Evolutionary conservation across 305 asterid genomes (phyloP).

Genomic region (Lippia alba): DNA sequence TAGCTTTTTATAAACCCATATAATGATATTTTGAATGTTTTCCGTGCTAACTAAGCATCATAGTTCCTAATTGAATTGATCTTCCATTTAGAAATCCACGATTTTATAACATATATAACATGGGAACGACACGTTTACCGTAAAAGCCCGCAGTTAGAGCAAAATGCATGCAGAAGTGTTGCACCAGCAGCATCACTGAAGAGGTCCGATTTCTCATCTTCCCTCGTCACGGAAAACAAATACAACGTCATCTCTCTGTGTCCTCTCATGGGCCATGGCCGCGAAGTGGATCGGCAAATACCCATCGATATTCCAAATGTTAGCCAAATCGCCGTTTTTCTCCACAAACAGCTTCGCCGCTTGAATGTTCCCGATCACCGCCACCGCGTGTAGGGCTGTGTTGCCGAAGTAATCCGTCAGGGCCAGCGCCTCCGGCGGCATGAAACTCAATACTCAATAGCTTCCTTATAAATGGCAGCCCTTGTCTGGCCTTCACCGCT

Average conservation of each 20-base stretch:
- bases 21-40: no score
- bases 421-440: conserved; percentile 35
- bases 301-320: conserved; percentile 33
- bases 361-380: conserved; percentile 31
- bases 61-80: no score
- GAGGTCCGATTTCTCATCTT: conserved; percentile 29
- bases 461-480: conserved; percentile 32
- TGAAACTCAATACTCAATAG: conserved; percentile 22
- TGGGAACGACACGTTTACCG: not conserved
- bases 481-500: conserved; percentile 38
- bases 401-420: conserved; percentile 37
- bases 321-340: conserved; percentile 32
- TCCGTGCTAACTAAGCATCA: no score
- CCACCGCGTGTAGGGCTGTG: conserved; percentile 43
- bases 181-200: conserved; percentile 35
- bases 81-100: no score
- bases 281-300: conserved; percentile 40
- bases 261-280: conserved; percentile 34
- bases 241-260: conserved; percentile 41
- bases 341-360: conserved; percentile 33
- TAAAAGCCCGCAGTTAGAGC: conserved; percentile 33
- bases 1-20: no score
- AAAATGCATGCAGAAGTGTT: conserved; percentile 25
- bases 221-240: conserved; percentile 31
- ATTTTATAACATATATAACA: no score